phyloP scores from a whole-genome alignment of 345 rosid genomes.

The Gossypium turneri region DNA sequence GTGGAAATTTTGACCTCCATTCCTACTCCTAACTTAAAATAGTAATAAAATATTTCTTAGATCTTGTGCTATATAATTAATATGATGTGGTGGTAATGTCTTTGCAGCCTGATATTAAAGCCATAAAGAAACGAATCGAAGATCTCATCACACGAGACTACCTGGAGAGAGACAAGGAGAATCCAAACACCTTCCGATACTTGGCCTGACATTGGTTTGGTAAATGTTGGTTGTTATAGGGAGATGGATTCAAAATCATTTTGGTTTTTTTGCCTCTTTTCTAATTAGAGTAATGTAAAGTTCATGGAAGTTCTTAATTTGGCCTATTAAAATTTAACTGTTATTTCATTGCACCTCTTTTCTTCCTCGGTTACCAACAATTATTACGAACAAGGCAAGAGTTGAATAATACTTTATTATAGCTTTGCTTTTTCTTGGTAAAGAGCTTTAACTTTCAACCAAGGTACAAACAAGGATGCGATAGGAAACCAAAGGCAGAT shows the following conservation, averaged over 20 bases:
- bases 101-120: slow-evolving; percentile 91
- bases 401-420: neutral
- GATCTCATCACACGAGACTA: slow-evolving; percentile 84
- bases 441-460: neutral
- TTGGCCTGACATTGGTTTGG: slow-evolving; percentile 42
- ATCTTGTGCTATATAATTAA: too few relatives aligned
- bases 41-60: too few relatives aligned
- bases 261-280: neutral
- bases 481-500: neutral
- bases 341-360: neutral
- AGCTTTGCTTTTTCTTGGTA: neutral
- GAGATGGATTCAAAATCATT: neutral
- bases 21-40: too few relatives aligned
- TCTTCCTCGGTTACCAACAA: neutral
- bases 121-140: slow-evolving; percentile 92
- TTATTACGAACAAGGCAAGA: neutral
- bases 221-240: neutral
- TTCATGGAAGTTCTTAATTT: neutral
- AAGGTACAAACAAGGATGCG: neutral
- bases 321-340: neutral
- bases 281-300: neutral
- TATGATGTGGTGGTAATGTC: neutral
- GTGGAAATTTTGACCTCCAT: too few relatives aligned
- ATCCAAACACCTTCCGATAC: slow-evolving; percentile 65
- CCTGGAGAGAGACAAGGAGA: slow-evolving; percentile 86